phyloP scores from a whole-genome alignment of 2,329 filamentous ascomycete species.

The Dryadomyces sulphureus region DNA sequence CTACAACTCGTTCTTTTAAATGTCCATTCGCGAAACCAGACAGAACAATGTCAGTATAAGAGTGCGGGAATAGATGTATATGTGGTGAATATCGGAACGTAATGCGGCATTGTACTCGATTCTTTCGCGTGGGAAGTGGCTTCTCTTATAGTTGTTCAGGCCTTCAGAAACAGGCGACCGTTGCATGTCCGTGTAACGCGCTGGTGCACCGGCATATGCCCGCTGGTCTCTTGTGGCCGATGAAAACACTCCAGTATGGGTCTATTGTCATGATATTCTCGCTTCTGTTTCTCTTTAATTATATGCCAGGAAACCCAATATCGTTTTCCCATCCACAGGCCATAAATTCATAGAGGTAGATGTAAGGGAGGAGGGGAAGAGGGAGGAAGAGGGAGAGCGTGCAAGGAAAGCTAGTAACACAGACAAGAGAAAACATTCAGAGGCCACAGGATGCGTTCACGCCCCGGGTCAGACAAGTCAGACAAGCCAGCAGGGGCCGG shows the following conservation, averaged over 20 bases:
- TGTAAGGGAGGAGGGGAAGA: not conserved
- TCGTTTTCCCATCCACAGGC: constrained; percentile 1
- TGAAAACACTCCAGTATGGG: not conserved
- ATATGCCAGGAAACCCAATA: constrained; percentile 1
- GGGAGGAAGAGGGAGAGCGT: too few species aligned
- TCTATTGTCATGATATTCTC: constrained; percentile 1
- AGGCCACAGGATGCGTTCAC: too few species aligned
- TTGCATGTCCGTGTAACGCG: not conserved
- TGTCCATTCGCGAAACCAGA: not conserved
- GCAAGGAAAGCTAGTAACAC: constrained; percentile 2
- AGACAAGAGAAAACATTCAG: not conserved
- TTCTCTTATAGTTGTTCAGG: too few species aligned
- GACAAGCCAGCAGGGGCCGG: too few species aligned
- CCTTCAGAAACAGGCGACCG: not conserved
- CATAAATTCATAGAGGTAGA: not conserved
- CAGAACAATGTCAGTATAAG: not conserved
- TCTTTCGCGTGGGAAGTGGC: too few species aligned
- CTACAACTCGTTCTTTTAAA: constrained; percentile 58
- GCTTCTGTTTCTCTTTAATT: not conserved
- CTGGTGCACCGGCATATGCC: not conserved
- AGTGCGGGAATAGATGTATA: not conserved
- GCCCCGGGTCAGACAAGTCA: too few species aligned
- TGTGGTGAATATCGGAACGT: not conserved
- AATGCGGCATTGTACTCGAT: too few species aligned
- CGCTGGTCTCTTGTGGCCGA: not conserved